Base-by-base conservation (phyloP, 177 flowering plant genomes). In the Vitis hybrid region DNA sequence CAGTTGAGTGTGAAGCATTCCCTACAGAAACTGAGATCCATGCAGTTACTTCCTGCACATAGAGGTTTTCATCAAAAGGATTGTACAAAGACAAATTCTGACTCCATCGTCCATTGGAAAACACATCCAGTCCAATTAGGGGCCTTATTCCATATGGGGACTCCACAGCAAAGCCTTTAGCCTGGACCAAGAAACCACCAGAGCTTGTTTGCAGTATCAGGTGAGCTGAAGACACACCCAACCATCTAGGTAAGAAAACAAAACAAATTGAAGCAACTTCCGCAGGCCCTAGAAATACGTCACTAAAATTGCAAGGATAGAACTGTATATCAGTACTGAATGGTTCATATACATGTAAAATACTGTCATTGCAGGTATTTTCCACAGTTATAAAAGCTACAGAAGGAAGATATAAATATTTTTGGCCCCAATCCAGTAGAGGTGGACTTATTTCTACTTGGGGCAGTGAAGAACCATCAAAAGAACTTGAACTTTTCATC, bases 181-280 rank as follows among this genome's bases (percentile, higher is more conserved):
- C 92, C 65, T 79, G 80, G 59, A 94, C 74, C 69, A 94, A 40
- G 69, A 89, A 90, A 32, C 95, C 97, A 64, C 97, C 97, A 49
- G 72, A 78, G 71, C 85, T 92, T 52, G 97, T 91, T 76, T 91
- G 97, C 79, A 94, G 73, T 57, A 92, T 76, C 58, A 91, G 66
- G 32, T 87, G 86, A 74, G 88, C 86, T 18, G 88, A 83, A n/a
- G 92, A 87, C 70, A 74, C 70, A 67, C 95, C 98, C 84, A 86
- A 59, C 62, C 67, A 69, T 72, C 73, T 84, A 40, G 97, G 97
- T 59, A 87, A 77, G 80, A 87, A 94, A 54, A 84, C 87, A 76
- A 92, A 87, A 82, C 88, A 85, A 63, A 94, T 74, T 58, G 90
- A 83, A 72, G 83, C 85, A 67, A 70, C 75, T 73, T 90, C 94